Evolutionary conservation across 768 basidiomycete genomes (phyloP), one percentile per base, ranked within the genome.

Genomic region (Suillus sp.): DNA sequence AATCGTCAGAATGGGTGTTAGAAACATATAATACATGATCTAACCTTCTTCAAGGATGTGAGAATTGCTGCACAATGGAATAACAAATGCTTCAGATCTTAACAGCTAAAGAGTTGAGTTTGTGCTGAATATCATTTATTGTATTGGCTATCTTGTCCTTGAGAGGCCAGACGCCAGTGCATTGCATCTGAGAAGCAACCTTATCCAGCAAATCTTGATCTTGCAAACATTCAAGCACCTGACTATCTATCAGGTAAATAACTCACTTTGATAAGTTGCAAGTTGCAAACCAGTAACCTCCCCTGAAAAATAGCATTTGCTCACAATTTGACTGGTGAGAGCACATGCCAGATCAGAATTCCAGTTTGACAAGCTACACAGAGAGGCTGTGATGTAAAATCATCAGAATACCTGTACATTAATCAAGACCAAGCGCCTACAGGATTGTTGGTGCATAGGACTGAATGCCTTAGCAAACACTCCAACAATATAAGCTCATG

Each of bases 401-500:
- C 9, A 65, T 61, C 58, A 64, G 32, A 18, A 30, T 22, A 30
- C 50, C 42, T 56, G 42, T 25, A 10, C 57, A 54, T 6, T 20
- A 68, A 43, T 35, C 37, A 8, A 35, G 42, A 57, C 47, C 25
- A 32, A 3, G 35, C 20, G 72, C 87, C 54, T 69, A 96, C 95
- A 83, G 35, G 91, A 77, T 67, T 91, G 90, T 37, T 92, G 81
- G 66, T 93, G 88, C 50, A 87, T 83, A 4, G 89, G 86, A 1
- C 92, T 90, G 62, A 95, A 88, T 2, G 87, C 84, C 71, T 90
- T 93, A 4, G 89, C 93, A 75, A 90, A 95, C 47, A 89, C 86
- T 71, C 95, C 83, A 5, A 96, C 96, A 43, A 96, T 77, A 16
- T 94, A 92, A 18, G 95, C 92, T 3, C 96, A 96, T 57, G 99